These are phyloP conservation scores for Fusarium scirpi DNA, from an alignment of 2,329 filamentous ascomycete genomes.

Conservation along the genomic window DNA sequence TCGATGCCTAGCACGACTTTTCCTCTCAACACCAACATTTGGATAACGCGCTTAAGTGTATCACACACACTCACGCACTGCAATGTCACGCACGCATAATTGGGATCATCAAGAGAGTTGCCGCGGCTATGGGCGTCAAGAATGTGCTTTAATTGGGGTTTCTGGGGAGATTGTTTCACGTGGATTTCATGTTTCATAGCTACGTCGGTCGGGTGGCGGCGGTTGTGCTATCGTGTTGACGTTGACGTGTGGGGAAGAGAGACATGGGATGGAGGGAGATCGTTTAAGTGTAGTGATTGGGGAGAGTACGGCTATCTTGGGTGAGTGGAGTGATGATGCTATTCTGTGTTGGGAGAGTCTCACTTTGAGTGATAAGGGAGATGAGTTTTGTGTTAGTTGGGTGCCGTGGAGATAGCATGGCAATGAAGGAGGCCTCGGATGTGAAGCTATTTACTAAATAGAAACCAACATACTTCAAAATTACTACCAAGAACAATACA, in stretches of 20 bases:
- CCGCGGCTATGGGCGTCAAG: conserved; percentile 3
- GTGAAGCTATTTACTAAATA: background rate
- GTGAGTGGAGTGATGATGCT: background rate
- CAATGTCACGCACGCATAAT: background rate
- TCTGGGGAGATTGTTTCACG: conserved; percentile 30
- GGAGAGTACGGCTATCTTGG: background rate
- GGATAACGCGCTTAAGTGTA: conserved; percentile 1
- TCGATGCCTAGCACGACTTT: background rate
- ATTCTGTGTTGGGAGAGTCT: background rate
- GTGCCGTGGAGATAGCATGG: background rate
- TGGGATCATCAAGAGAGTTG: background rate
- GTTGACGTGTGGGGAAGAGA: conserved; percentile 18
- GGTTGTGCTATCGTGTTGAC: conserved; percentile 11
- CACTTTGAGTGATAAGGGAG: no score
- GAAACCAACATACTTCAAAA: background rate
- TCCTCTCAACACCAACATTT: background rate
- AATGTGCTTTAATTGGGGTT: conserved; percentile 12
- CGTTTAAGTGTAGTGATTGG: background rate
- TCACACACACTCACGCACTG: background rate
- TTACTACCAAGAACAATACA: background rate
- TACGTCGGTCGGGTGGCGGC: background rate
- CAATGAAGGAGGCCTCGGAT: no score
- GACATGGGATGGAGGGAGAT: background rate
- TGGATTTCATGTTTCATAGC: conserved; percentile 19
- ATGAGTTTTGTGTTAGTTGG: background rate